Conservation (phyloP, 495 filamentous ascomycete species). For the Hypoxylon crocopeplum region DNA sequence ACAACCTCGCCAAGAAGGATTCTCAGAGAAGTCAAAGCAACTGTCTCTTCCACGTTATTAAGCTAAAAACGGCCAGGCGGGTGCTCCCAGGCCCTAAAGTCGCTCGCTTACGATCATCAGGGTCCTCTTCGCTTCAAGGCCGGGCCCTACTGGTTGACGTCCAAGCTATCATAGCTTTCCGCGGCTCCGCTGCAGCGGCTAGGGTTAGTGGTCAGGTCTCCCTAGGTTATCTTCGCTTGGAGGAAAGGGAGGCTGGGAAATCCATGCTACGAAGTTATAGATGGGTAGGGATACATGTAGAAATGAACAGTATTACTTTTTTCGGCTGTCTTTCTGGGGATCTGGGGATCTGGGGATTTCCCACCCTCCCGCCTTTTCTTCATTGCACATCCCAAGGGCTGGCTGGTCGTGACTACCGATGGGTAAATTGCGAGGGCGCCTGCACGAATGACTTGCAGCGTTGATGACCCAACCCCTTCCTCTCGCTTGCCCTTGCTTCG, state of each 20-base stretch:
- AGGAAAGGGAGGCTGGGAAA: slow-evolving; percentile 6
- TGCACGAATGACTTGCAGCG: slow-evolving; percentile 24
- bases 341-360: slow-evolving; percentile 10
- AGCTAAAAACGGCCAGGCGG: not conserved
- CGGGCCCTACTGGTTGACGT: slow-evolving; percentile 1
- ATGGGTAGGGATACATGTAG: no score
- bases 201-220: no score
- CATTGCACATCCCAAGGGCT: slow-evolving; percentile 16
- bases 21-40: no score
- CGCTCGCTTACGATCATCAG: slow-evolving; percentile 14
- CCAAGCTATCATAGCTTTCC: slow-evolving; percentile 8
- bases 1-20: no score
- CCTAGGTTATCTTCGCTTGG: not conserved
- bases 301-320: no score
- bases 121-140: slow-evolving; percentile 15
- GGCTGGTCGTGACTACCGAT: slow-evolving; percentile 8
- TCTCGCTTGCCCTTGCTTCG: slow-evolving; percentile 14
- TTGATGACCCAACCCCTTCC: slow-evolving; percentile 11
- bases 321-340: no score
- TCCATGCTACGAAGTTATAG: not conserved
- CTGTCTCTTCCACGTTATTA: not conserved
- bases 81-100: not conserved
- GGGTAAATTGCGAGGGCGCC: not conserved
- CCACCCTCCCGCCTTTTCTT: slow-evolving; percentile 6
- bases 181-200: slow-evolving; percentile 24